Evolutionary conservation across 2,329 filamentous ascomycete species (phyloP), one percentile per base, ranked within the genome.

Genomic region (Ascochyta lentis): DNA sequence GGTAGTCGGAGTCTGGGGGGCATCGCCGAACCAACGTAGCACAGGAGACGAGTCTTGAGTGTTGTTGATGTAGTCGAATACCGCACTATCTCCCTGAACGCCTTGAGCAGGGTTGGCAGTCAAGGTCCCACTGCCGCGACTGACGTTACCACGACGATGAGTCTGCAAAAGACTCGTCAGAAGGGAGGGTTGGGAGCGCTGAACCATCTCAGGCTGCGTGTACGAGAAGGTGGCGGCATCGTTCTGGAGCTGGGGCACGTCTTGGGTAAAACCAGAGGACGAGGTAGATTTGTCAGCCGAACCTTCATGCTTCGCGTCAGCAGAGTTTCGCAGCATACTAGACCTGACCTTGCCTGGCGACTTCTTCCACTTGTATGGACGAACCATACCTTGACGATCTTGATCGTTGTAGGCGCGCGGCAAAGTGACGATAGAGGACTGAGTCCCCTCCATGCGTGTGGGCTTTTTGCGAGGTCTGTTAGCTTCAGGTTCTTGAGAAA

Each of bases 381-480:
- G 34, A 26, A 19, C 38, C 37, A 57, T 35, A 44, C 29, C 47
- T 41, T 45, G 26, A 16, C 54, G 54, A 22, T 46, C 45, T 26
- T 43, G 3, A 4, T 47, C 24, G 7, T 26, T 48, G 31, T 54
- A 54, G 15, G 26, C 24, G 4, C 54, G 48, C 6, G 27, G 37
- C 4, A 56, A 13, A 1, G 44, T 60, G 15, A 66, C 34, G 15
- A 66, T 37, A 19, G 51, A 34, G 34, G 60, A 55, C 23, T 56
- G 55, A 13, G 39, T 56, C n/a, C 53, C 43, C 19, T 49, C 41
- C 23, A 56, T 37, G 8, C 45, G 50, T 0, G 60, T 56, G 2
- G 54, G 48, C 47, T 57, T 60, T 41, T 53, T 61, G 24, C 42
- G 52, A 6, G 38, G 43, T 24, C 56, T 61, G 33, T 35, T 39